These are phyloP conservation scores for Aspergillus terreus DNA, from an alignment of 2,329 filamentous ascomycete genomes.

Conservation along the genomic window DNA sequence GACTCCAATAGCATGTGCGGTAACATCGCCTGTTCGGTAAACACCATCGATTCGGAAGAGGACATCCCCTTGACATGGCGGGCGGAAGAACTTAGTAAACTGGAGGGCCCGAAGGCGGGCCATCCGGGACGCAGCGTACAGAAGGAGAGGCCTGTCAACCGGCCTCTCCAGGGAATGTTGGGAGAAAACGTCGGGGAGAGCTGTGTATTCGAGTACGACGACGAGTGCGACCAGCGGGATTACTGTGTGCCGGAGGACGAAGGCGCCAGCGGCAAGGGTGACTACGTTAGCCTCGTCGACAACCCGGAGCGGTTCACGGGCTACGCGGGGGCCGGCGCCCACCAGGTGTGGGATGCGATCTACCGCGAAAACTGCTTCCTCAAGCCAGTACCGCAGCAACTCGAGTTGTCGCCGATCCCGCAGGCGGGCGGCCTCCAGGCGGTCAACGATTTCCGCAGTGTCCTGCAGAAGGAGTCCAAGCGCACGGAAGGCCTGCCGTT, in stretches of 20 bases:
- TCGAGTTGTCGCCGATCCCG: constrained; percentile 25
- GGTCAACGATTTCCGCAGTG: constrained; percentile 57
- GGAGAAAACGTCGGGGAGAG: constrained; percentile 89
- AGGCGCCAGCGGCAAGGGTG: constrained; percentile 77
- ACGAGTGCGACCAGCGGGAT: constrained; percentile 93
- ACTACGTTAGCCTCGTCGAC: constrained; percentile 90
- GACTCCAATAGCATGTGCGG: constrained; percentile 93
- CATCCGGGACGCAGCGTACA: constrained; percentile 78
- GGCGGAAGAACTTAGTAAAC: constrained; percentile 83
- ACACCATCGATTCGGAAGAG: constrained; percentile 90
- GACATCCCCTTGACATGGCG: constrained; percentile 92
- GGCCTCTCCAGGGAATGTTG: constrained; percentile 75
- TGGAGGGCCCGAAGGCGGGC: constrained; percentile 84
- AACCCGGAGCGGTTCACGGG: constrained; percentile 97
- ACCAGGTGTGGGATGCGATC: constrained; percentile 93
- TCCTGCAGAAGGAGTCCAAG: constrained; percentile 49
- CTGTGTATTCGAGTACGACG: constrained; percentile 95
- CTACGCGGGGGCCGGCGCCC: constrained; percentile 77
- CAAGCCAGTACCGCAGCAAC: constrained; percentile 36
- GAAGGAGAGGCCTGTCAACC: constrained; percentile 61
- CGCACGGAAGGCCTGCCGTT: constrained; percentile 61
- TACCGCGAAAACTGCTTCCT: constrained; percentile 97
- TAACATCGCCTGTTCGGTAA: constrained; percentile 93
- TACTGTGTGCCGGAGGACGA: constrained; percentile 97
- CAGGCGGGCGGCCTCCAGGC: constrained; percentile 50